These are phyloP conservation scores for Eutypa lata DNA, from an alignment of 2,329 filamentous ascomycete genomes.

Conservation along the genomic window DNA sequence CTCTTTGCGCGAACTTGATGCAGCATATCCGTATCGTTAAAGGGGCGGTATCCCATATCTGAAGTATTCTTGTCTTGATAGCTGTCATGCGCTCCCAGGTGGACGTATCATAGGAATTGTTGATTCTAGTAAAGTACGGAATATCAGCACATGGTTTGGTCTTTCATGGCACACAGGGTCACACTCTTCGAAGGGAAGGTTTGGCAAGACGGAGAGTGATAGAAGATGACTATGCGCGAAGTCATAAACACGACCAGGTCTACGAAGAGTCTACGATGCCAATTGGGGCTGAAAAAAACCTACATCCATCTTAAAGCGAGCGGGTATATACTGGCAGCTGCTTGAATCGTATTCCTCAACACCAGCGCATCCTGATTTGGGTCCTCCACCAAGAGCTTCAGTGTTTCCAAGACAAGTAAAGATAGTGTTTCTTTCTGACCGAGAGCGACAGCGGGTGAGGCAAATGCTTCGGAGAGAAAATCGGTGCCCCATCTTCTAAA, in stretches of 20 bases:
- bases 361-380: conserved; percentile 76
- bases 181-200: neutral
- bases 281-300: conserved; percentile 41
- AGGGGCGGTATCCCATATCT: conserved; percentile 78
- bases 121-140: conserved; percentile 60
- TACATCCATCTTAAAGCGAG: conserved; percentile 92
- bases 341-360: conserved; percentile 81
- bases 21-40: conserved; percentile 85
- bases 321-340: conserved; percentile 88
- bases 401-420: conserved; percentile 71
- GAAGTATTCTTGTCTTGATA: conserved; percentile 86
- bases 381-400: conserved; percentile 68
- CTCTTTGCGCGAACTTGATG: conserved; percentile 93
- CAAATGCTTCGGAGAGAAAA: conserved; percentile 93
- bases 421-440: conserved; percentile 79
- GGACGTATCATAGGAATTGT: conserved; percentile 75
- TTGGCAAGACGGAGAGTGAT: conserved; percentile 6
- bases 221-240: conserved; percentile 13
- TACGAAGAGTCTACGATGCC: conserved; percentile 27
- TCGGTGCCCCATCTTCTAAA: conserved; percentile 94
- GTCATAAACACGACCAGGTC: conserved; percentile 18
- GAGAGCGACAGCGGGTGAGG: conserved; percentile 76
- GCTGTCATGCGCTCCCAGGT: conserved; percentile 85
- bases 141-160: conserved; percentile 20
- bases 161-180: neutral